A percentile compares a stretch with the other conserved stretches of the same genome.
phyloP scores from a whole-genome alignment of 345 rosid species.

The Sapria himalayana region DNA sequence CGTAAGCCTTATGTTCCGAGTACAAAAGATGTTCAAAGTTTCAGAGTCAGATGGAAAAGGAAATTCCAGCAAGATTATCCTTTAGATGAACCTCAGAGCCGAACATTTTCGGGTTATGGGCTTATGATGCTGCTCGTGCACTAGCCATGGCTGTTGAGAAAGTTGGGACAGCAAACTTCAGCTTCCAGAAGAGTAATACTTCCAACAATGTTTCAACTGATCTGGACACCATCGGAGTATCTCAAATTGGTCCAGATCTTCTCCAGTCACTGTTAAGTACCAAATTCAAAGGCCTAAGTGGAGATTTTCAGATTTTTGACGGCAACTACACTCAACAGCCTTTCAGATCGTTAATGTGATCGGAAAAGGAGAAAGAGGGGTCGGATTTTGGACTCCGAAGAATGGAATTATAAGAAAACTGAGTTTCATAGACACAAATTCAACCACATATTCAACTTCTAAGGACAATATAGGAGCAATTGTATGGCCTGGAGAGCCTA shows the following conservation, averaged over 20 bases:
- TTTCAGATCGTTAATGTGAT: constrained; percentile 20
- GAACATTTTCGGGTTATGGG: constrained; percentile 12
- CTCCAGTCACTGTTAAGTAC: constrained; percentile 2
- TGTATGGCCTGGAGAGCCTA: constrained; percentile 12
- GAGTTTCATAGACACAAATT: not conserved
- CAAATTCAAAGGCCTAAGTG: constrained; percentile 17
- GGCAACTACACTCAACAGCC: constrained; percentile 12
- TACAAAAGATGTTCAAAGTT: constrained; percentile 4
- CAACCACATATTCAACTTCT: not conserved
- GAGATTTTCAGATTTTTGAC: constrained; percentile 13
- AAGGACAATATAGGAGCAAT: constrained; percentile 1
- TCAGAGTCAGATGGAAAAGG: constrained; percentile 5
- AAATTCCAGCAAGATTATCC: not conserved
- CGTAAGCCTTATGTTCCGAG: constrained; percentile 6
- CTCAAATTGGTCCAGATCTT: constrained; percentile 13
- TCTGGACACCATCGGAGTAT: constrained; percentile 7
- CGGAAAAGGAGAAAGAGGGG: constrained; percentile 5
- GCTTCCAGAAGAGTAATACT: constrained; percentile 3
- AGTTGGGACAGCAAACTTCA: not conserved
- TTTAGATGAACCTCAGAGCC: not conserved
- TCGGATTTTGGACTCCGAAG: constrained; percentile 20
- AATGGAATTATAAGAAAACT: constrained; percentile 3
- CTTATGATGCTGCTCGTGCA: constrained; percentile 22
- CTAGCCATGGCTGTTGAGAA: constrained; percentile 22
- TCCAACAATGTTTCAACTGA: constrained; percentile 1